Conservation (phyloP, 2,329 filamentous ascomycete genomes). For the Sporothrix pallida region DNA sequence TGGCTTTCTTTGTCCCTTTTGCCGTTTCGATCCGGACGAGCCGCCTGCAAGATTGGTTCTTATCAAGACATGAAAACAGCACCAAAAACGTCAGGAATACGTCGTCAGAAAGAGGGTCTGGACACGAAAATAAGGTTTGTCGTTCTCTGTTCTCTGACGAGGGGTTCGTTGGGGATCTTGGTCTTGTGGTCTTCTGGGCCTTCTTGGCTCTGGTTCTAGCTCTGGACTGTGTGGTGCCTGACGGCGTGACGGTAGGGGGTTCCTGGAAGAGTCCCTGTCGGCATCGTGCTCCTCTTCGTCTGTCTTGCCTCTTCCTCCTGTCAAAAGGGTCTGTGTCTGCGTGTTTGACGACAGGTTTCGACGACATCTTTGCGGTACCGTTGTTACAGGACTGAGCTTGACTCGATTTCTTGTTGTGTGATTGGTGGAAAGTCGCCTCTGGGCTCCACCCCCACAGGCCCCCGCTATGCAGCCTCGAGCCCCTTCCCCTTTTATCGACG, state of each 20-base stretch:
- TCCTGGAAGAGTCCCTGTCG: no score
- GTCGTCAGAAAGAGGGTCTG: neutral
- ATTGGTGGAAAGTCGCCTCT: conserved; percentile 24
- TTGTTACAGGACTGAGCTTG: conserved; percentile 50
- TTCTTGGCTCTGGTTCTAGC: conserved; percentile 7
- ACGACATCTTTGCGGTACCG: conserved; percentile 47
- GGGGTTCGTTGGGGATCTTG: conserved; percentile 2
- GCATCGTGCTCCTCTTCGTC: neutral
- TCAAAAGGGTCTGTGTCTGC: conserved; percentile 44
- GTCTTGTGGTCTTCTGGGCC: neutral
- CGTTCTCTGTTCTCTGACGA: neutral
- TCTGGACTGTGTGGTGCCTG: neutral
- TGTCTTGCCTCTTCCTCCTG: neutral
- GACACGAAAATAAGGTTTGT: conserved; percentile 8
- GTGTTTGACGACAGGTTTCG: conserved; percentile 51
- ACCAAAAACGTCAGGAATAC: neutral
- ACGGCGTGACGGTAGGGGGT: no score
- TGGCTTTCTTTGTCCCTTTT: neutral
- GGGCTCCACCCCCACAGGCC: conserved; percentile 10
- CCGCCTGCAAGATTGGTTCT: neutral
- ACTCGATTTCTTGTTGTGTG: conserved; percentile 22
- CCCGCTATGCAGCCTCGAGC: neutral
- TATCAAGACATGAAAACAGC: neutral
- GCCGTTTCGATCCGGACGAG: neutral
- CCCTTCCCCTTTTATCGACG: neutral